A percentile compares a stretch with the other conserved stretches of the same genome.
These are phyloP conservation scores for Laetiporus sulphureus DNA, from an alignment of 1,284 basidiomycete genomes.

Conservation along the genomic window DNA sequence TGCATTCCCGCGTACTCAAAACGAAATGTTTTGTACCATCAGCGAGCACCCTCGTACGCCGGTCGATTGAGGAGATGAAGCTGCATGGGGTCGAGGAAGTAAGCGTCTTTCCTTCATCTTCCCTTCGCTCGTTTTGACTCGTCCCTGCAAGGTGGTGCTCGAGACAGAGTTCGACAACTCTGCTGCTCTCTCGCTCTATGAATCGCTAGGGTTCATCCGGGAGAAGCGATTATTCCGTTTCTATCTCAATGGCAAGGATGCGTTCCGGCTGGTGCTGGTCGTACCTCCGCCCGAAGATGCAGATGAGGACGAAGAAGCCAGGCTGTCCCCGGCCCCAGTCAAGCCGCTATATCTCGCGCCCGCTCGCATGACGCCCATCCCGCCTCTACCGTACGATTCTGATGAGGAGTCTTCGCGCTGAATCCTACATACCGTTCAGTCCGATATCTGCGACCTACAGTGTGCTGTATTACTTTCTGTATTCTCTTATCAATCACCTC, in stretches of 20 bases:
- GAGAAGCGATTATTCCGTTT: conserved; percentile 95
- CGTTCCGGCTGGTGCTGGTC: conserved; percentile 68
- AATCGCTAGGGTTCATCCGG: conserved; percentile 88
- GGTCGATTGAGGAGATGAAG: conserved; percentile 80
- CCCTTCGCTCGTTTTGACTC: neutral
- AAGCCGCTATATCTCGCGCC: conserved; percentile 17
- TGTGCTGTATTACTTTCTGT: neutral
- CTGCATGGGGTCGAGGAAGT: conserved; percentile 80
- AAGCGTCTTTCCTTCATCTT: conserved; percentile 13
- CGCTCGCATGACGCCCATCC: conserved; percentile 18
- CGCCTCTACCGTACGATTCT: conserved; percentile 7
- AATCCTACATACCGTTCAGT: neutral
- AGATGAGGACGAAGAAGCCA: conserved; percentile 10
- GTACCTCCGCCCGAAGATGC: conserved; percentile 32
- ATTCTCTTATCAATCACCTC: neutral
- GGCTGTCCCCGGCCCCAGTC: conserved; percentile 6
- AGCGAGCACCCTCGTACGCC: conserved; percentile 76
- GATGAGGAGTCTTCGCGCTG: conserved; percentile 3
- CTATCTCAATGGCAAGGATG: conserved; percentile 92
- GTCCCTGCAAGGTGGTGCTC: conserved; percentile 72
- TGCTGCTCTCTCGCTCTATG: conserved; percentile 84
- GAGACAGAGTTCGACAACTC: conserved; percentile 97
- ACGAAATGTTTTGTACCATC: conserved; percentile 2
- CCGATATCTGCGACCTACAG: neutral
- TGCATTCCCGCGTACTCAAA: neutral